Evolutionary conservation across 768 basidiomycete species (phyloP), one percentile per base, ranked within the genome.

Genomic region (Amyloporia xantha): DNA sequence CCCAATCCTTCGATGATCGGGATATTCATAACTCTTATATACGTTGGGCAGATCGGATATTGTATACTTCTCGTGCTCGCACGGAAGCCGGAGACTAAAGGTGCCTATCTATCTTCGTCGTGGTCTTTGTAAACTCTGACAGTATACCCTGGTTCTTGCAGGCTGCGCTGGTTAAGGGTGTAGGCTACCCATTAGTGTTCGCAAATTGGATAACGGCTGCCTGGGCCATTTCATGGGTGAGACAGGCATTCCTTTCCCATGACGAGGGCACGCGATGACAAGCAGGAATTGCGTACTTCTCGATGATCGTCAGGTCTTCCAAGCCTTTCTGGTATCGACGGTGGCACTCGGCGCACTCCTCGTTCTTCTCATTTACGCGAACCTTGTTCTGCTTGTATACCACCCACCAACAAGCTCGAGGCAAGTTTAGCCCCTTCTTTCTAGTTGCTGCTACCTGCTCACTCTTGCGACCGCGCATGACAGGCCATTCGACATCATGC

Each of bases 41-140:
- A 78, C 52, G 58, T 82, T 6, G 74, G 74, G 0, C 83, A 87
- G 66, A 73, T 96, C 41, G 91, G 87, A 1, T 93, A 93, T 62
- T 94, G 92, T 53, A 53, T 90, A 11, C 67, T 92, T 15, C 76
- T 97, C 3, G 78, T 91, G 1, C 56, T 85, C 0, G 81, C 83
- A 0, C 72, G 75, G 37, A 89, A 82, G 53, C 71, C 78, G 0
- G 89, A 91, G 61, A 95, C 92, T 4, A 93, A 92, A 72, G 88
- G 71, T 19, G 43, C 17, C 41, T 30, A 24, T 0, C 5, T 20
- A 25, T 9, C 12, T 35, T 5, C 28, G 20, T 42, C 47, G 38
- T 11, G 23, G 15, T 10, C 28, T 30, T 13, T 17, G 28, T n/a
- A 19, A 41, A 40, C 7, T 11, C n/a, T 27, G 38, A 17, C 9